Evolutionary conservation across 106 monocot genomes (phyloP), one percentile per base, ranked within the genome.

Genomic region (Vanilla planifolia): DNA sequence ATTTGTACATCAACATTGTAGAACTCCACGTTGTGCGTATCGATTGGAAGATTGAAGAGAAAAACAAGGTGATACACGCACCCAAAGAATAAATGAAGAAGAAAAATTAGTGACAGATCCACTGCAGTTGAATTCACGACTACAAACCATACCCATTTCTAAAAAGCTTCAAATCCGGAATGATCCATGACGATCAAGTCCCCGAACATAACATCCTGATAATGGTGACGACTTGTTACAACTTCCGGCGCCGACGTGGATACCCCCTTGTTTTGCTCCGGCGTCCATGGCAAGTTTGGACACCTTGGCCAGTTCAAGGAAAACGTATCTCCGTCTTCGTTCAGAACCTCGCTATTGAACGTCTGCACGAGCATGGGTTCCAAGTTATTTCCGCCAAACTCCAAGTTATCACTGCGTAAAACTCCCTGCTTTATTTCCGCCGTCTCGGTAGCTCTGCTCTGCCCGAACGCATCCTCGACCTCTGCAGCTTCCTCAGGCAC

Each of bases 141-240:
- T 36, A 34, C 19, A 55, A 33, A 55, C n/a, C 28, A 55, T 9
- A n/a, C 30, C 53, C 6, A 15, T 35, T 4, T 36, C 57, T 57
- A 57, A 57, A 57, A 57, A 4, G 57, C 57, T 35, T 57, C 57
- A 29, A 57, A 57, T 0, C 57, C 57, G 20, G 57, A 33, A 7
- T 57, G 57, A 11, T 57, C 57, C 35, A 57, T 57, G 3, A 35
- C 33, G 35, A 1, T 35, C 57, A 33, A 57, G 35, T 57, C 57
- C 20, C 57, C 57, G n/a, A 57, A 20, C 8, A 57, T 6, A 33
- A 57, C 14, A 11, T 57, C 57, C n/a, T 33, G 57, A 57, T 28
- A 57, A 57, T 57, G 57, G 21, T 35, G 57, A 57, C 15, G 33
- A 11, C 7, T 15, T 16, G 34, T 35, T 10, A 35, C 15, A 20